These are phyloP conservation scores for Neurospora discreta DNA, from an alignment of 495 filamentous ascomycete genomes.

Conservation along the genomic window DNA sequence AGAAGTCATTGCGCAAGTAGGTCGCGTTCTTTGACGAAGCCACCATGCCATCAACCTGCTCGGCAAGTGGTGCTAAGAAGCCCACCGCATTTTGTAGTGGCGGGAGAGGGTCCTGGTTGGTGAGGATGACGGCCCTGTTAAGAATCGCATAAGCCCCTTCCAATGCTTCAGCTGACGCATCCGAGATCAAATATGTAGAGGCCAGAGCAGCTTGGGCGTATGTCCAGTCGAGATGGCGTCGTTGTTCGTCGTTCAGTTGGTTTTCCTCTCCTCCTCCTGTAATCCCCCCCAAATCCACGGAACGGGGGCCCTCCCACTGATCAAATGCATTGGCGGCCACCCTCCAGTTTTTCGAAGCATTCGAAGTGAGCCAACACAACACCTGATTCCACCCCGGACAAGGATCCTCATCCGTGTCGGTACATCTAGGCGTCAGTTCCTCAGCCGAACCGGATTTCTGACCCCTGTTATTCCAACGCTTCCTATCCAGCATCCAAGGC, in stretches of 20 bases:
- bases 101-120: slow-evolving; percentile 44
- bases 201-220: slow-evolving; percentile 69
- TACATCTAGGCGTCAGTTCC: not conserved
- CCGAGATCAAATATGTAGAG: slow-evolving; percentile 56
- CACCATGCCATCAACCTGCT: slow-evolving; percentile 17
- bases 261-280: slow-evolving; percentile 53
- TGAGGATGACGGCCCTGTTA: slow-evolving; percentile 45
- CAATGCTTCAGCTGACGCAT: slow-evolving; percentile 46
- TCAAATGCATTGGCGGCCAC: slow-evolving; percentile 50
- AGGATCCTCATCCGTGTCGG: slow-evolving; percentile 8
- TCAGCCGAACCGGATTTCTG: slow-evolving; percentile 1
- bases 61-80: slow-evolving; percentile 30
- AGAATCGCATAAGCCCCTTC: slow-evolving; percentile 53
- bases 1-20: slow-evolving; percentile 42
- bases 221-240: slow-evolving; percentile 41
- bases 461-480: slow-evolving; percentile 36
- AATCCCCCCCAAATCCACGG: slow-evolving; percentile 72
- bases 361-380: slow-evolving; percentile 59
- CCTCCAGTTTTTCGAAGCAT: slow-evolving; percentile 46
- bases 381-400: slow-evolving; percentile 64
- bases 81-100: slow-evolving; percentile 32
- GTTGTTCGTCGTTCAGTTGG: slow-evolving; percentile 41
- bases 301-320: slow-evolving; percentile 71
- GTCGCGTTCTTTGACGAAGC: slow-evolving; percentile 28
- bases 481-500: slow-evolving; percentile 71